phyloP scores from a whole-genome alignment of 306 rosid species.

The Pyrus pyrifolia region DNA sequence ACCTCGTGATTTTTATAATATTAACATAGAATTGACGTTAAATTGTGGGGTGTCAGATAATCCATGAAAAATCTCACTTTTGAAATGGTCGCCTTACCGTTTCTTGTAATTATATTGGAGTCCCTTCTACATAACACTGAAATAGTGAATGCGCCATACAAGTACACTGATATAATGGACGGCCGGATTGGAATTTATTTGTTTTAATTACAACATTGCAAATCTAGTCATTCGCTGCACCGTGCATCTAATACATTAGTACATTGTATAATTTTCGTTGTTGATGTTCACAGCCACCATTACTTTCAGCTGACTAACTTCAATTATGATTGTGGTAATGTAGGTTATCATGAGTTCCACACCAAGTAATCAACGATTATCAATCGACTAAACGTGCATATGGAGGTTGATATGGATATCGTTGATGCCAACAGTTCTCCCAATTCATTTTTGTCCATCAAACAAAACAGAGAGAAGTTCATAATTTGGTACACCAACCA shows the following conservation, averaged over 20 bases:
- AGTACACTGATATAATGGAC: neutral
- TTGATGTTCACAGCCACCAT: neutral
- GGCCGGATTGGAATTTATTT: neutral
- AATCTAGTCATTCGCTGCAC: neutral
- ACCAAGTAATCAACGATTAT: neutral
- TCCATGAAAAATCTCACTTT: too few species aligned
- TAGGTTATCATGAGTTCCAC: neutral
- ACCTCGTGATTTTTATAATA: too few species aligned
- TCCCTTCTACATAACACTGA: neutral
- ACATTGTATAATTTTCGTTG: neutral
- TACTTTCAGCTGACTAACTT: neutral
- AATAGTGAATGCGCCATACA: neutral
- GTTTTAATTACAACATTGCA: neutral
- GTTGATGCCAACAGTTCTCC: neutral
- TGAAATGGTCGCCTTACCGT: too few species aligned
- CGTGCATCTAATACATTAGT: neutral
- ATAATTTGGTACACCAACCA: slow-evolving; percentile 11
- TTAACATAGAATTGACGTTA: too few species aligned
- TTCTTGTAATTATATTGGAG: neutral
- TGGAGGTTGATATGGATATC: neutral
- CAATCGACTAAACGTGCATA: neutral
- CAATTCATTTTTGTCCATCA: neutral
- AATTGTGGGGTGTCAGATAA: accelerated
- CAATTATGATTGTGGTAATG: neutral
- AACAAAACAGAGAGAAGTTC: neutral